Conservation (phyloP, 2,329 filamentous ascomycete species). For the Cladosporium sp. region DNA sequence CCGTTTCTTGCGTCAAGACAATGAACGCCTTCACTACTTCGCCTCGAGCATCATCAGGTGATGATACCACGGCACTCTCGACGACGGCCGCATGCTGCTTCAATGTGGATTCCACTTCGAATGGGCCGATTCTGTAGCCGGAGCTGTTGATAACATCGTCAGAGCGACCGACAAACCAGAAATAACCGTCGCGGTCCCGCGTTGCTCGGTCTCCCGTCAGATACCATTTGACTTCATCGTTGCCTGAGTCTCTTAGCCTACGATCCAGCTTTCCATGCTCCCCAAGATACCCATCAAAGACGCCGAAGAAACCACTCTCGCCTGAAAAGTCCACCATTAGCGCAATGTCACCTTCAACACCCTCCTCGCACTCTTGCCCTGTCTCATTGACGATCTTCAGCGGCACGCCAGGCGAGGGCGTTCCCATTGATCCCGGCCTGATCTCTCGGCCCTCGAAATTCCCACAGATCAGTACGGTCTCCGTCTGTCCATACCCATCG, state of each 20-base stretch:
- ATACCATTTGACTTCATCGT: constrained; percentile 25
- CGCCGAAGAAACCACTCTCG: constrained; percentile 22
- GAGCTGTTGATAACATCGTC: constrained; percentile 60
- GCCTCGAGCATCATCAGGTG: constrained; percentile 33
- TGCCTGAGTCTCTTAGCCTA: constrained; percentile 13
- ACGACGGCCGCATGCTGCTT: constrained; percentile 37
- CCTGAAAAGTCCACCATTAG: constrained; percentile 21
- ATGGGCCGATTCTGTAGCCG: constrained; percentile 39
- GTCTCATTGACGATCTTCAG: constrained; percentile 31
- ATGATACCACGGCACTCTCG: constrained; percentile 38
- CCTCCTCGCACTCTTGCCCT: constrained; percentile 25
- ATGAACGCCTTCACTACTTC: constrained; percentile 41
- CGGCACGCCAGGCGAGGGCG: constrained; percentile 35
- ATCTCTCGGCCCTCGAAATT: constrained; percentile 34
- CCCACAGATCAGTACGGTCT: constrained; percentile 37
- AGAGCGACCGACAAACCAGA: constrained; percentile 97
- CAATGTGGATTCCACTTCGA: constrained; percentile 40
- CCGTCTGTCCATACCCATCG: constrained; percentile 40
- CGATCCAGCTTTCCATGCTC: constrained; percentile 23
- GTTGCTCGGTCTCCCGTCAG: constrained; percentile 62
- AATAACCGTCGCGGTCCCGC: constrained; percentile 94
- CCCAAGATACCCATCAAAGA: constrained; percentile 27
- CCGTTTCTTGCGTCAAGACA: constrained; percentile 29
- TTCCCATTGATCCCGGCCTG: constrained; percentile 38
- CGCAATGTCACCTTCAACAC: constrained; percentile 37